These are phyloP conservation scores for Gryganskiella cystojenkinii DNA, from an alignment of 192 early-diverging fungal species.

Conservation along the genomic window DNA sequence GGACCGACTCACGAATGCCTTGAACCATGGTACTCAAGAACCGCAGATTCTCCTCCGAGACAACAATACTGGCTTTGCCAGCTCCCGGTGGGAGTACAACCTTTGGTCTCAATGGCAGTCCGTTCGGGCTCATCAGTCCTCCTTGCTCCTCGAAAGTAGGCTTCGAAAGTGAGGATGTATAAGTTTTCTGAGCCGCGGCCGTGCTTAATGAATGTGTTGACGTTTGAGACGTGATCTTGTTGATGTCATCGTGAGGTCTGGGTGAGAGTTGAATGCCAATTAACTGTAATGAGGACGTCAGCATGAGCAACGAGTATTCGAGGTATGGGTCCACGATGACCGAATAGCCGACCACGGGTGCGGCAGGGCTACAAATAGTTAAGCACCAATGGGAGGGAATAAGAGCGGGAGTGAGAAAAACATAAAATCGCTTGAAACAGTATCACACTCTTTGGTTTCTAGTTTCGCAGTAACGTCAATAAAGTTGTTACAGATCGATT, in stretches of 20 bases:
- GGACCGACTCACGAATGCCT: constrained; percentile 44
- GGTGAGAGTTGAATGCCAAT: constrained; percentile 62
- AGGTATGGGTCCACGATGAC: constrained; percentile 73
- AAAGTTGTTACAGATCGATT: background rate
- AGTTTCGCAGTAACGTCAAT: constrained; percentile 11
- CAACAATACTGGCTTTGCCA: constrained; percentile 54
- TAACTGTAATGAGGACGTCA: constrained; percentile 66
- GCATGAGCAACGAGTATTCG: constrained; percentile 73
- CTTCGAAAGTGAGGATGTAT: constrained; percentile 38
- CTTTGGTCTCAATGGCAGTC: constrained; percentile 49
- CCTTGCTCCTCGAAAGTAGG: constrained; percentile 53
- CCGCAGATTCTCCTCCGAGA: constrained; percentile 56
- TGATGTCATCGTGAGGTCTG: constrained; percentile 14
- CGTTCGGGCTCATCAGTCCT: constrained; percentile 38
- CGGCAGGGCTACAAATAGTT: constrained; percentile 53
- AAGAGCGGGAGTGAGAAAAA: too few species aligned
- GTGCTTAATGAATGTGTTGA: too few species aligned
- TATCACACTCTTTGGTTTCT: constrained; percentile 7
- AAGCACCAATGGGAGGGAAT: too few species aligned
- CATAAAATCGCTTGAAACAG: background rate
- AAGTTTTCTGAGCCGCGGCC: constrained; percentile 7
- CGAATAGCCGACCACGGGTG: constrained; percentile 68
- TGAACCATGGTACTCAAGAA: constrained; percentile 54
- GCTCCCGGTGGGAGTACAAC: constrained; percentile 56
- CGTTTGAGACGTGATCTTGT: background rate